Percentiles rank a stretch among this genome's conserved stretches.
Conservation (phyloP, 2,329 filamentous ascomycete species). For the Capronia americana region DNA sequence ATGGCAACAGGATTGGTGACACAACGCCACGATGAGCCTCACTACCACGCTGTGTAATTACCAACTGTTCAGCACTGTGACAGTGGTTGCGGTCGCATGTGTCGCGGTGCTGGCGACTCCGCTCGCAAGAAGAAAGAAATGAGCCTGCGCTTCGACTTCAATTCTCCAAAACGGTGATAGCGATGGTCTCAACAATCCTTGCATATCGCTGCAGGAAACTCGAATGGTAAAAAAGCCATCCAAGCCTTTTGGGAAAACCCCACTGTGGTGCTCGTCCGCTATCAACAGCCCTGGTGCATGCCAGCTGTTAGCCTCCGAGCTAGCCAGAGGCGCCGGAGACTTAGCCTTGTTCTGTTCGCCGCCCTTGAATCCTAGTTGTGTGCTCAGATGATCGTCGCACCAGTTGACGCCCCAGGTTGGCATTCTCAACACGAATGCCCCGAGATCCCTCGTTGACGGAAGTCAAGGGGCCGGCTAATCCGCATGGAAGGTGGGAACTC, state of each 20-base stretch:
- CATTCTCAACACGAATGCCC: constrained; percentile 2
- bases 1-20: not conserved
- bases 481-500: constrained; percentile 8
- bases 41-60: not conserved
- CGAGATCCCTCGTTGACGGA: constrained; percentile 8
- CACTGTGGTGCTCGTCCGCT: not conserved
- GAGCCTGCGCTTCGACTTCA: not conserved
- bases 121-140: not conserved
- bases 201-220: not conserved
- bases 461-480: not conserved
- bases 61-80: no score
- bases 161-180: not conserved
- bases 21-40: not conserved
- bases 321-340: not conserved
- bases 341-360: not conserved
- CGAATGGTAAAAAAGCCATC: not conserved
- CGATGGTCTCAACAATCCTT: not conserved
- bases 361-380: not conserved
- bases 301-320: not conserved
- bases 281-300: not conserved
- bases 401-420: constrained; percentile 1
- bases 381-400: constrained; percentile 7
- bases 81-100: not conserved
- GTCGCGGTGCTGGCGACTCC: no score
- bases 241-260: not conserved